These are phyloP conservation scores for Fraxinus sp. DNA, from an alignment of 305 asterid genomes.

Conservation along the genomic window DNA sequence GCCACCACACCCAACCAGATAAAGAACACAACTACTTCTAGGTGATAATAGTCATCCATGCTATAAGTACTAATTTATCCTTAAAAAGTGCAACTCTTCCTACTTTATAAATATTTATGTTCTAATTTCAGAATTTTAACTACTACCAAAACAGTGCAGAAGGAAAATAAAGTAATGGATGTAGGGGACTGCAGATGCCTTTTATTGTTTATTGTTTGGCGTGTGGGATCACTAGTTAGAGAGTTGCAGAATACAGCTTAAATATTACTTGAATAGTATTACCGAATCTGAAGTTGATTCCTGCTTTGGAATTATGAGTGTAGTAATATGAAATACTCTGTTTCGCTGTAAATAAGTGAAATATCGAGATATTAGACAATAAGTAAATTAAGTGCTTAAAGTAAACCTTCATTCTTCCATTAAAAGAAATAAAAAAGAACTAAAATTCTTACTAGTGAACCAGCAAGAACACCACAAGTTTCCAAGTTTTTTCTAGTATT, in stretches of 20 bases:
- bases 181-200: background rate
- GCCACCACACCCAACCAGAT: background rate
- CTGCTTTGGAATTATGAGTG: slow-evolving; percentile 95
- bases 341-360: slow-evolving; percentile 66
- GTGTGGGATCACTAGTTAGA: background rate
- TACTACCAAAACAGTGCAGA: background rate
- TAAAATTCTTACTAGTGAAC: slow-evolving; percentile 68
- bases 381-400: slow-evolving; percentile 1
- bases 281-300: slow-evolving; percentile 98
- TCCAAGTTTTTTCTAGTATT: slow-evolving; percentile 81
- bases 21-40: background rate
- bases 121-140: background rate
- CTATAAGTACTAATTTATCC: background rate
- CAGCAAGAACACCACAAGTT: slow-evolving; percentile 97
- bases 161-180: background rate
- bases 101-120: slow-evolving; percentile 4
- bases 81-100: background rate
- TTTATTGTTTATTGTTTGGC: background rate
- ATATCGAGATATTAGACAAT: slow-evolving; percentile 21
- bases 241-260: slow-evolving; percentile 24
- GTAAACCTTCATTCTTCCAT: slow-evolving; percentile 10
- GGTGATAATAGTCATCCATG: slow-evolving; percentile 5
- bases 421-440: slow-evolving; percentile 24
- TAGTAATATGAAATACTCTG: slow-evolving; percentile 76
- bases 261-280: slow-evolving; percentile 20